Percentiles rank a stretch among this genome's conserved stretches.
phyloP scores from a whole-genome alignment of 495 filamentous ascomycete genomes.

The Umbilicaria muhlenbergii region DNA sequence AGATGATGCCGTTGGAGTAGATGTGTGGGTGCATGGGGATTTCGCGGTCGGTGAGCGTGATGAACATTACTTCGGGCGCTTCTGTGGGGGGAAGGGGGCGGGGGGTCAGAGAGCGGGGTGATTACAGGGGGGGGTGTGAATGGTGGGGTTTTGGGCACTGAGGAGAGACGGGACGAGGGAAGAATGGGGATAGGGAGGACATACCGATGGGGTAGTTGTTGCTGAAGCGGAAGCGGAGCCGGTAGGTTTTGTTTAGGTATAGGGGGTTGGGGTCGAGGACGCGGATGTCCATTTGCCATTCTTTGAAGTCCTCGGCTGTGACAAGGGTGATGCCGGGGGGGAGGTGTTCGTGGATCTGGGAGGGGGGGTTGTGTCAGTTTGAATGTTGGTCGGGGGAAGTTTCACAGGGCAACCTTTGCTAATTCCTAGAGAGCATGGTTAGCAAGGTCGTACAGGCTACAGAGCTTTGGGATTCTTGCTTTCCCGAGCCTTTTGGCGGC shows the following conservation, averaged over 20 bases:
- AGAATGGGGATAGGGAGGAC: slow-evolving; percentile 2
- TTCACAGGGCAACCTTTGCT: no score
- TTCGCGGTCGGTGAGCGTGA: slow-evolving; percentile 44
- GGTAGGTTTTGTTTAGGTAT: slow-evolving; percentile 64
- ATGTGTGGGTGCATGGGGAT: slow-evolving; percentile 97
- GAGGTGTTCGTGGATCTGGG: slow-evolving; percentile 31
- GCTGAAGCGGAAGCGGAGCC: slow-evolving; percentile 76
- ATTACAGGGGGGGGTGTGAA: background rate
- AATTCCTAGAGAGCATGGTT: no score
- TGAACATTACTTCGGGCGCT: slow-evolving; percentile 86
- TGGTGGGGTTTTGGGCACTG: background rate
- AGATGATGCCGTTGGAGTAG: slow-evolving; percentile 97
- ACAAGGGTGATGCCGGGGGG: slow-evolving; percentile 64
- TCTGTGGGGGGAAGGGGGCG: slow-evolving; percentile 29
- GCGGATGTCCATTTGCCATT: slow-evolving; percentile 87
- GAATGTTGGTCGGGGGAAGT: no score
- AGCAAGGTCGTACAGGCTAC: background rate
- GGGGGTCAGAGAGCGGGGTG: background rate
- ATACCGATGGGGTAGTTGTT: slow-evolving; percentile 81
- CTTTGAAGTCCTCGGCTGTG: slow-evolving; percentile 61
- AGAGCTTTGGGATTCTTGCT: slow-evolving; percentile 14
- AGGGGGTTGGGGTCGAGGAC: slow-evolving; percentile 87
- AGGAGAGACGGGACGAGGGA: background rate
- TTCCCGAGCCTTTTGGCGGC: slow-evolving; percentile 33
- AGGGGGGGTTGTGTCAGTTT: background rate